These are phyloP conservation scores for Hydnum rufescens DNA, from an alignment of 768 basidiomycete species.

Conservation along the genomic window DNA sequence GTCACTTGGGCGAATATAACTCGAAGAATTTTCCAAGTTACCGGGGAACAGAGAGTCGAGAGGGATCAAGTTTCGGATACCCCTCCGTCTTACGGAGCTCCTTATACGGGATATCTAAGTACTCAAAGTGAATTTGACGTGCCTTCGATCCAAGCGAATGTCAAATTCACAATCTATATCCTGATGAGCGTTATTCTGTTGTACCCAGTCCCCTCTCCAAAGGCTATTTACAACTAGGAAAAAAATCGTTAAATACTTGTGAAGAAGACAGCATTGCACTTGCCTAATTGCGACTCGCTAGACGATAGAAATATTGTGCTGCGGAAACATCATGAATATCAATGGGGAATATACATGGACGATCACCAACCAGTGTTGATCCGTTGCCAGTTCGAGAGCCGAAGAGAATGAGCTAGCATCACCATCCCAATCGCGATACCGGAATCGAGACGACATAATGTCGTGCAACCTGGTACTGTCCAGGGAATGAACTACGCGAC, in stretches of 20 bases:
- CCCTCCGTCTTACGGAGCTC: constrained; percentile 33
- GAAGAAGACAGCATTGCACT: constrained; percentile 7
- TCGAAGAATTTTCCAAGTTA: constrained; percentile 12
- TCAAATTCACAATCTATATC: constrained; percentile 51
- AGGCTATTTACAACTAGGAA: constrained; percentile 54
- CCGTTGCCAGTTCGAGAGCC: constrained; percentile 79
- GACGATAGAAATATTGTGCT: constrained; percentile 76
- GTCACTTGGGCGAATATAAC: neutral
- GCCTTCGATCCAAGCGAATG: too few relatives aligned
- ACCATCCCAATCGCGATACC: constrained; percentile 51
- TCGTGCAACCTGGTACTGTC: constrained; percentile 40
- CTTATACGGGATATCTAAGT: constrained; percentile 46
- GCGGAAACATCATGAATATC: neutral
- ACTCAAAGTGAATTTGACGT: constrained; percentile 10
- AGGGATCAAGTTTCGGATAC: constrained; percentile 54
- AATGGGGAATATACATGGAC: constrained; percentile 3
- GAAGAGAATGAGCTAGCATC: constrained; percentile 55
- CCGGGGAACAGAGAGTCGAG: constrained; percentile 65
- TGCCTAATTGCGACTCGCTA: constrained; percentile 65
- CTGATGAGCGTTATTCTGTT: constrained; percentile 49
- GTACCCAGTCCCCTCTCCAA: constrained; percentile 70
- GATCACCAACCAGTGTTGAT: constrained; percentile 53
- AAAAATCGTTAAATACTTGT: neutral
- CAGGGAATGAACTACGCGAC: constrained; percentile 52
- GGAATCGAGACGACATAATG: constrained; percentile 64